phyloP scores from a whole-genome alignment of 495 filamentous ascomycete genomes.

The Aspergillus sclerotiicarbonarius region DNA sequence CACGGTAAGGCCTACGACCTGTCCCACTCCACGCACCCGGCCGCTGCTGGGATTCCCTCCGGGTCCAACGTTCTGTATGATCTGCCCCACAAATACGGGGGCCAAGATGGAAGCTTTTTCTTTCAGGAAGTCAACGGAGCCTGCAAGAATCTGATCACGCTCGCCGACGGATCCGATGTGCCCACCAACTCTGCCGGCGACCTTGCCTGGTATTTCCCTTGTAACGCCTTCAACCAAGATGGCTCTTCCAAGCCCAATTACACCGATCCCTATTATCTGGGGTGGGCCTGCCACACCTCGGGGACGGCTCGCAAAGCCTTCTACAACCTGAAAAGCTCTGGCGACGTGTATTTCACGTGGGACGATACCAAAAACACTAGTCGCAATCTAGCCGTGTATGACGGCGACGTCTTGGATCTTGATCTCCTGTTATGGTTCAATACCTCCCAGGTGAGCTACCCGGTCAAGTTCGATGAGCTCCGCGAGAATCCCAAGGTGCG shows the following conservation, averaged over 20 bases:
- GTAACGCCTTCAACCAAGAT: slow-evolving; percentile 87
- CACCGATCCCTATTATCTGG: slow-evolving; percentile 71
- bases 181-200: slow-evolving; percentile 71
- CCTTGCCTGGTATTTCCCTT: slow-evolving; percentile 97
- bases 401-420: slow-evolving; percentile 91
- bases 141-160: slow-evolving; percentile 88
- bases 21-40: slow-evolving; percentile 66
- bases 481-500: slow-evolving; percentile 71
- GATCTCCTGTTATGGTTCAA: slow-evolving; percentile 91
- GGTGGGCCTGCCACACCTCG: slow-evolving; percentile 90
- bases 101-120: slow-evolving; percentile 89
- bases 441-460: slow-evolving; percentile 73
- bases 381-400: slow-evolving; percentile 89
- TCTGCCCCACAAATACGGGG: slow-evolving; percentile 73
- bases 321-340: slow-evolving; percentile 59
- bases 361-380: slow-evolving; percentile 85
- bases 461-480: slow-evolving; percentile 74
- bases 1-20: slow-evolving; percentile 89
- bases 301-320: slow-evolving; percentile 64
- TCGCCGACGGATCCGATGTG: slow-evolving; percentile 67
- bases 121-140: slow-evolving; percentile 99
- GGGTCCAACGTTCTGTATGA: slow-evolving; percentile 79
- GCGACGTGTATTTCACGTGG: slow-evolving; percentile 94
- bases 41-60: slow-evolving; percentile 70
- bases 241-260: slow-evolving; percentile 75